Percentiles rank a stretch among this genome's conserved stretches.
Conservation (phyloP, 805 yeast genomes). For the Metschnikowia drakensbergensis region DNA sequence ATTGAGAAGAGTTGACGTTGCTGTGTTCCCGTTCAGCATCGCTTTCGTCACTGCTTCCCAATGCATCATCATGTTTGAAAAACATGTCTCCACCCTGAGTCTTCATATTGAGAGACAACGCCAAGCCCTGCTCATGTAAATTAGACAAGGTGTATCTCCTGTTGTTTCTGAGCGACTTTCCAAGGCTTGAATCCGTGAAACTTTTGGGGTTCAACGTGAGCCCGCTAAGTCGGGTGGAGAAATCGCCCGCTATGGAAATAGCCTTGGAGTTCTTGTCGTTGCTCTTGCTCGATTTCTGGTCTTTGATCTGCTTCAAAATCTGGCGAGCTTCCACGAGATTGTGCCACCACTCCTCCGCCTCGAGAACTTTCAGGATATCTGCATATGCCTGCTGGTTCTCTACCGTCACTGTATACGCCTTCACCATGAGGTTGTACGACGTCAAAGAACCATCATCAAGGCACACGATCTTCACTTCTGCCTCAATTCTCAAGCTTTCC, state of each 20-base stretch:
- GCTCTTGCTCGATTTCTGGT: slow-evolving; percentile 21
- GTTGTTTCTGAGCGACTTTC: slow-evolving; percentile 23
- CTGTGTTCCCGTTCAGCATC: slow-evolving; percentile 21
- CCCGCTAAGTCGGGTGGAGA: slow-evolving; percentile 19
- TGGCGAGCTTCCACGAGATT: slow-evolving; percentile 59
- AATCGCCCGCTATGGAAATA: slow-evolving; percentile 10
- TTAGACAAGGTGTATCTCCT: slow-evolving; percentile 55
- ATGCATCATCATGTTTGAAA: slow-evolving; percentile 23
- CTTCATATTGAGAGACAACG: slow-evolving; percentile 71
- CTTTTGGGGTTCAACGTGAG: slow-evolving; percentile 20
- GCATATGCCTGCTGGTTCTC: slow-evolving; percentile 27
- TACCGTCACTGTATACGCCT: slow-evolving; percentile 50
- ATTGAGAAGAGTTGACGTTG: slow-evolving; percentile 1
- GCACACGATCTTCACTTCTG: slow-evolving; percentile 72
- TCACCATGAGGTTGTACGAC: slow-evolving; percentile 71
- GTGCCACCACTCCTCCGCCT: slow-evolving; percentile 83
- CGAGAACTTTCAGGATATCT: slow-evolving; percentile 48
- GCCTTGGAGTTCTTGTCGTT: slow-evolving; percentile 7
- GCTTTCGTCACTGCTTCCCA: slow-evolving; percentile 24
- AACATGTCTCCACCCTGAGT: slow-evolving; percentile 40
- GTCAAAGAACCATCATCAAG: slow-evolving; percentile 52
- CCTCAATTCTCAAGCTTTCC: slow-evolving; percentile 77
- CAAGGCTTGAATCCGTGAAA: slow-evolving; percentile 10
- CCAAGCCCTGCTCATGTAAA: slow-evolving; percentile 64
- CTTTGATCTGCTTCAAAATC: slow-evolving; percentile 32